Base-by-base conservation (phyloP, 2,329 filamentous ascomycete genomes). In the Aspergillus versicolor region DNA sequence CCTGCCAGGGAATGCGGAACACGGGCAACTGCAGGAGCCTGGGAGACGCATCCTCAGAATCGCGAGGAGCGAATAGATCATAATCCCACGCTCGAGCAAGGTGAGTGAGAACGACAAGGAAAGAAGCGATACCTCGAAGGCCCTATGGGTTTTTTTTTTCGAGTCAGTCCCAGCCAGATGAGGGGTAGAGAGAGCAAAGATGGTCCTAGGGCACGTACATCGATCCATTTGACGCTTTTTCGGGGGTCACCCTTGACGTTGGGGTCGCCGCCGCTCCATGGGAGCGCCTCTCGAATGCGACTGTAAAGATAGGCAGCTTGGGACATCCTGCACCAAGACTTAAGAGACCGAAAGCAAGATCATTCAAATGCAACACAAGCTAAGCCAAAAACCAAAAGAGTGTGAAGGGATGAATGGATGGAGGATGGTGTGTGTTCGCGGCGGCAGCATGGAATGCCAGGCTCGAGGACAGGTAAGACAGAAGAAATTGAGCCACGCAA, bases 181-280 rank as follows among this genome's bases (percentile, higher is more conserved):
- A 46, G 38, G 27, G 9, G 12, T 41, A 46, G n/a, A 17, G 21
- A 48, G 21, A 48, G 50, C 46, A 9, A 46, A 37, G 27, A 30
- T 30, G 27, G 27, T 9, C 27, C 27, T 4, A 30, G 44, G 56
- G 45, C 34, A 78, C 81, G 70, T 74, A 84, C 82, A 77, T 84
- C 82, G 41, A 84, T 82, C 82, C 82, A 84, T 74, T 84, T 84
- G 21, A 85, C 82, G 60, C 69, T 71, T 58, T 73, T 73, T 46
- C 63, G 64, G 2, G 71, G 68, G 51, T 73, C 70, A 6, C 71
- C 71, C 58, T 68, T 71, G 30, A 64, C 63, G 22, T 59, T 61
- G 8, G 66, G 45, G 41, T 67, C 60, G 30, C 63, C 59, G 40
- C 59, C 57, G 42, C 54, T 59, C 66, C 66, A 68, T 41, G 65